Base-by-base conservation (phyloP, 768 basidiomycete genomes). In the Tricholoma sp. region DNA sequence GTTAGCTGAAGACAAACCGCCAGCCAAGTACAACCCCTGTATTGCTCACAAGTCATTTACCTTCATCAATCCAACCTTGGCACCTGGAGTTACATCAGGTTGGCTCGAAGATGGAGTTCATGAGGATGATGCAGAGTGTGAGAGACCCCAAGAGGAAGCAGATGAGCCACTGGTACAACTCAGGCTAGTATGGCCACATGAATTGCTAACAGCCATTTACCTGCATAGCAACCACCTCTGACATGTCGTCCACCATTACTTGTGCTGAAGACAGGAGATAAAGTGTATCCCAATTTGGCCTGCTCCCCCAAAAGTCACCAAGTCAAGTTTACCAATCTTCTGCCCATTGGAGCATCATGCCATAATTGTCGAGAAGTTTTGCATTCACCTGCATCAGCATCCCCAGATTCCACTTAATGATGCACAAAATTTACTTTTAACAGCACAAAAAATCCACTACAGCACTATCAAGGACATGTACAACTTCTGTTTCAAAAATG, bases 31-130 rank as follows among this genome's bases (percentile, higher is more conserved):
- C 43, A 60, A 64, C 34, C 60, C 59, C 1, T 18, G 61, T 4
- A 46, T 41, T 14, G 63, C 64, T 4, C 56, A 67, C 31, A 7
- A 29, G 10, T 12, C 54, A 5, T 67, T 67, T 50, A 32, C 54
- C 11, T 65, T 67, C 55, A 65, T 67, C 53, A 60, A 67, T 46
- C 66, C 64, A 9, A 67, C 66, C 4, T 67, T 64, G 64, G 64
- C 59, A 1, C 66, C 59, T 8, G 63, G 62, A 2, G 50, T 65
- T 11, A 58, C 50, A 19, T 54, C 62, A 5, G 61, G 54, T 11
- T 57, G 51, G 53, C 9, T 56, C 10, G 61, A 62, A 12, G 61
- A 62, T 6, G 61, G 58, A 10, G 60, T 61, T 21, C 57, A 60
- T n/a, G 51, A 56, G 12, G 54, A 60, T 35, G 54, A 59, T 47